Evolutionary conservation across 2,329 filamentous ascomycete species (phyloP).

Genomic region (Aspergillus hortae): DNA sequence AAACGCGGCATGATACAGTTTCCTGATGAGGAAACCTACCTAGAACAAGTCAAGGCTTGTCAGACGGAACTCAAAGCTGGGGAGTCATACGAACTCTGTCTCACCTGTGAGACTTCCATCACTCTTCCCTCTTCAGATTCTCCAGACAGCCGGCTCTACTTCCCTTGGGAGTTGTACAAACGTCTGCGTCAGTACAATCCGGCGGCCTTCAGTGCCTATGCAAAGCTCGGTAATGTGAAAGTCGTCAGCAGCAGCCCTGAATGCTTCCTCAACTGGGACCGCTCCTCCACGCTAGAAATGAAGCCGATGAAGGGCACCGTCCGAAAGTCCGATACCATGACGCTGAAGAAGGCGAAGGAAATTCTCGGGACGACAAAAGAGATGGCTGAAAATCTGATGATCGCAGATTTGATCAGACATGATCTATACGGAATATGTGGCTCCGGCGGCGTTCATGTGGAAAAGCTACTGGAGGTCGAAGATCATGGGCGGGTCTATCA

Average conservation of each 20-base stretch:
- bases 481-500: slow-evolving; percentile 89
- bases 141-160: slow-evolving; percentile 24
- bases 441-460: slow-evolving; percentile 67
- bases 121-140: slow-evolving; percentile 31
- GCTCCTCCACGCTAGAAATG: slow-evolving; percentile 54
- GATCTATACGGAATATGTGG: slow-evolving; percentile 85
- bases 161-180: slow-evolving; percentile 69
- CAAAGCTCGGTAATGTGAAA: slow-evolving; percentile 66
- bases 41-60: slow-evolving; percentile 63
- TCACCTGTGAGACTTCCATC: slow-evolving; percentile 72
- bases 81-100: slow-evolving; percentile 80
- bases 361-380: slow-evolving; percentile 82
- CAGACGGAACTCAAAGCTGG: slow-evolving; percentile 70
- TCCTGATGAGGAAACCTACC: slow-evolving; percentile 53
- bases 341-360: slow-evolving; percentile 65
- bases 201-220: slow-evolving; percentile 79
- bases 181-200: slow-evolving; percentile 69
- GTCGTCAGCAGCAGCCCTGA: slow-evolving; percentile 84
- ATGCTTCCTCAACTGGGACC: slow-evolving; percentile 72
- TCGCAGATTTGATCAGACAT: slow-evolving; percentile 92
- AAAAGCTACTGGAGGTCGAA: slow-evolving; percentile 78
- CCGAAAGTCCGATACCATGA: slow-evolving; percentile 67
- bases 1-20: slow-evolving; percentile 25
- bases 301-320: slow-evolving; percentile 96
- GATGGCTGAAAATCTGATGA: slow-evolving; percentile 95